Conservation (phyloP, 495 filamentous ascomycete species). For the Trichodelitschia bisporula region DNA sequence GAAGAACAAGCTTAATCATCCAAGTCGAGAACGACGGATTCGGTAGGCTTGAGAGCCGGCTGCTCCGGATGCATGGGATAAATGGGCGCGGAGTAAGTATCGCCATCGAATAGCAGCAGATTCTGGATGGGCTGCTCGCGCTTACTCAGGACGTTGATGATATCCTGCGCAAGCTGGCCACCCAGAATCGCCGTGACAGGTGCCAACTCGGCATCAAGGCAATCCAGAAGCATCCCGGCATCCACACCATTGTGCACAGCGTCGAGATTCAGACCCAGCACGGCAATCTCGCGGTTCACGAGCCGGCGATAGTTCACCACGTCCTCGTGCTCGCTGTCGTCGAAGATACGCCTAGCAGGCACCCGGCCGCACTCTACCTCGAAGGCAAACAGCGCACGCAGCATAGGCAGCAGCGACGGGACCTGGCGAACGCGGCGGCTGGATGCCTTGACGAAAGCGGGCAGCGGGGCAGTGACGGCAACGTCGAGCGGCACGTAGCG, state of each 20-base stretch:
- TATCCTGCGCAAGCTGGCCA: constrained; percentile 77
- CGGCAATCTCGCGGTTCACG: too few relatives aligned
- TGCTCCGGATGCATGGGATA: too few relatives aligned
- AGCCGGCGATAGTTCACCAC: too few relatives aligned
- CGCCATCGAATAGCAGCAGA: constrained; percentile 75
- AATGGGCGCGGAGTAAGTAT: too few relatives aligned
- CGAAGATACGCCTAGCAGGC: too few relatives aligned
- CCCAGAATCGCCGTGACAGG: constrained; percentile 79
- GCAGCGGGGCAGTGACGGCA: constrained; percentile 49
- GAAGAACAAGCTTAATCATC: too few relatives aligned
- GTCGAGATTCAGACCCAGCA: too few relatives aligned
- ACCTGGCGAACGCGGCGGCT: constrained; percentile 47
- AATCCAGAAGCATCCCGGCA: constrained; percentile 78
- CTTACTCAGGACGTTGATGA: constrained; percentile 80
- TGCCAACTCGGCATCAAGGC: constrained; percentile 55
- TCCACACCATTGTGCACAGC: too few relatives aligned
- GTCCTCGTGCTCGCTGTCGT: background rate
- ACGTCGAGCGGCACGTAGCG: constrained; percentile 59
- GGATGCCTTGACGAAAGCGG: constrained; percentile 38
- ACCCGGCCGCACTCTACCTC: too few relatives aligned
- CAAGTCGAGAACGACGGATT: too few relatives aligned
- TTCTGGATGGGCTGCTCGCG: constrained; percentile 92
- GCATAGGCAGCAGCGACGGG: constrained; percentile 53
- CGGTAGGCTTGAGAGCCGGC: too few relatives aligned
- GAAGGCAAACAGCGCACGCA: constrained; percentile 69